A percentile compares a stretch with the other conserved stretches of the same genome.
These are phyloP conservation scores for Phytophthora capsici DNA, from an alignment of 352 stramenopile species.

Conservation along the genomic window DNA sequence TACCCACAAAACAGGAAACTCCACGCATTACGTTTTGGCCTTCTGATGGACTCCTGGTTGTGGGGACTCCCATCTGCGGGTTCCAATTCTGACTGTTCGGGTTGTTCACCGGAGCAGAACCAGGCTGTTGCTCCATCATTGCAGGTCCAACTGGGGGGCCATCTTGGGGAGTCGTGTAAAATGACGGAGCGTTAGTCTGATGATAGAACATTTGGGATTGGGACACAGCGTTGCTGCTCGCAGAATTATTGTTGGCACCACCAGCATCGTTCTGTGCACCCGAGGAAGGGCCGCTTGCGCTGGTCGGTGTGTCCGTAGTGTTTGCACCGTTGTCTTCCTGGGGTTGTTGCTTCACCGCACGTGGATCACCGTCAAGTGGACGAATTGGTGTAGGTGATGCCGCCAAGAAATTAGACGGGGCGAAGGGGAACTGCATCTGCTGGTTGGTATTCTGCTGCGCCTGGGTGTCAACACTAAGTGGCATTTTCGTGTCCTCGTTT, in stretches of 20 bases:
- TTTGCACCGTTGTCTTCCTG: conserved; percentile 19
- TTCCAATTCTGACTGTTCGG: conserved; percentile 38
- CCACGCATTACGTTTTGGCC: conserved; percentile 23
- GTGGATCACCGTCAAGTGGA: conserved; percentile 70
- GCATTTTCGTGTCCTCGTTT: not conserved
- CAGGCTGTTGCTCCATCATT: conserved; percentile 46
- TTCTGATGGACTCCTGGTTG: conserved; percentile 18
- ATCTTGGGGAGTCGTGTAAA: conserved; percentile 62
- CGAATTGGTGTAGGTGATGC: conserved; percentile 77
- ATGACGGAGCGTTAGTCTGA: conserved; percentile 61
- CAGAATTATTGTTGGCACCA: conserved; percentile 3
- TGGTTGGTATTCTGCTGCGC: conserved; percentile 12
- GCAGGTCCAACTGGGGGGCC: conserved; percentile 39
- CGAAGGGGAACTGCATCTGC: conserved; percentile 65
- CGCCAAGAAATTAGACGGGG: conserved; percentile 70
- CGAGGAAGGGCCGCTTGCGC: not conserved
- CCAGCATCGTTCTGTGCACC: conserved; percentile 19
- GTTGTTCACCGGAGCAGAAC: conserved; percentile 20
- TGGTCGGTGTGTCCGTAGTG: conserved; percentile 5
- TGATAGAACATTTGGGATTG: conserved; percentile 69
- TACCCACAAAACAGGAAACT: conserved; percentile 4
- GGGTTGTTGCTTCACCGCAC: conserved; percentile 36
- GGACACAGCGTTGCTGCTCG: conserved; percentile 38
- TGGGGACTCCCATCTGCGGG: conserved; percentile 19
- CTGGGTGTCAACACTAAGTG: conserved; percentile 25